Conservation (phyloP, 1,284 basidiomycete genomes). For the Ceratorhiza oryzae-sativae region DNA sequence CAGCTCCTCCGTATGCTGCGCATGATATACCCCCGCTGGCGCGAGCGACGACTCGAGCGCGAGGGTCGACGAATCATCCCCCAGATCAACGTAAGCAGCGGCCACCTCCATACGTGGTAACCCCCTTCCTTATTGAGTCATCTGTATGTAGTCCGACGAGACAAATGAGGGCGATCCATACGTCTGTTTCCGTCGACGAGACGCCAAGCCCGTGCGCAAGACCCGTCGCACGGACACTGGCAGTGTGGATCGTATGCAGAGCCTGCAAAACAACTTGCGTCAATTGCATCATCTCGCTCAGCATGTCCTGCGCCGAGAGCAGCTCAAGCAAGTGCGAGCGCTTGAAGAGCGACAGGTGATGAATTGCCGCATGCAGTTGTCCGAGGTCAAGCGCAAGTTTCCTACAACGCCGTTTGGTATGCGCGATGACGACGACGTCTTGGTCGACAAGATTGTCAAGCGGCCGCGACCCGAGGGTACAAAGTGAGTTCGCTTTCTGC, state of each 20-base stretch:
- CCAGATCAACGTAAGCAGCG: slow-evolving; percentile 69
- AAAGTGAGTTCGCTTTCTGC: slow-evolving; percentile 47
- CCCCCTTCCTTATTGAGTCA: slow-evolving; percentile 17
- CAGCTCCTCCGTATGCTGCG: slow-evolving; percentile 69
- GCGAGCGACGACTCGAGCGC: slow-evolving; percentile 73
- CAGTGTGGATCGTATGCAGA: slow-evolving; percentile 85
- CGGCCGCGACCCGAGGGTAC: slow-evolving; percentile 60
- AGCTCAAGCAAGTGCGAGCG: slow-evolving; percentile 70
- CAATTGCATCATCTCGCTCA: slow-evolving; percentile 77
- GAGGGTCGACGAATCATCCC: slow-evolving; percentile 83
- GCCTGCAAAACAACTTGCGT: slow-evolving; percentile 78
- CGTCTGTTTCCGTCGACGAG: slow-evolving; percentile 96
- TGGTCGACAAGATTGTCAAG: slow-evolving; percentile 75
- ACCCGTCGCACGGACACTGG: slow-evolving; percentile 90
- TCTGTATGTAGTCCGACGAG: slow-evolving; percentile 77
- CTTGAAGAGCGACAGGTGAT: slow-evolving; percentile 72
- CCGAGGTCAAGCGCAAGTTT: slow-evolving; percentile 81
- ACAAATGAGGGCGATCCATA: slow-evolving; percentile 95
- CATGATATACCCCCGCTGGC: slow-evolving; percentile 82
- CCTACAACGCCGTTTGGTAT: slow-evolving; percentile 65
- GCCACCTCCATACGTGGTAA: slow-evolving; percentile 20
- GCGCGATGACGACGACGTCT: slow-evolving; percentile 80
- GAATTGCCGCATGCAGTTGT: slow-evolving; percentile 77
- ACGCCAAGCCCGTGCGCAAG: slow-evolving; percentile 93
- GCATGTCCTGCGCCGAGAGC: slow-evolving; percentile 75